A percentile compares a stretch with the other conserved stretches of the same genome.
Evolutionary conservation across 2,329 filamentous ascomycete genomes (phyloP).

Genomic region (Microdochium trichocladiopsis): DNA sequence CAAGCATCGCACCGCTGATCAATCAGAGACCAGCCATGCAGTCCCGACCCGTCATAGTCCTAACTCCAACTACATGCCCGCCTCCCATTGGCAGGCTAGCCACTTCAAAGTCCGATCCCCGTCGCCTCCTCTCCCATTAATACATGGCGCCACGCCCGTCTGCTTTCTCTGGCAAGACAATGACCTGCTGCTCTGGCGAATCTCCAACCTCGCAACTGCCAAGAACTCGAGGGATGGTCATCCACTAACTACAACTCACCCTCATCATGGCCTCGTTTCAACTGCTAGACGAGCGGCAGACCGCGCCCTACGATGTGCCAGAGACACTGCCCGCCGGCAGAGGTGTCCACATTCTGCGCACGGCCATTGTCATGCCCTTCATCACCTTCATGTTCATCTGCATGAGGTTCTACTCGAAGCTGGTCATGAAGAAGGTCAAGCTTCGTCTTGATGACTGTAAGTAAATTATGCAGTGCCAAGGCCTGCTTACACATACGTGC

Average conservation of each 20-base stretch:
- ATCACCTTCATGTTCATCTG: conserved; percentile 18
- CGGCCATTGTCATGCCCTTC: conserved; percentile 17
- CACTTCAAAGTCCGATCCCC: no score
- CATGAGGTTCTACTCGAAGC: conserved; percentile 17
- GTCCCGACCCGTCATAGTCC: no score
- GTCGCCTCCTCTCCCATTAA: not conserved
- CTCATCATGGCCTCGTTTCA: not conserved
- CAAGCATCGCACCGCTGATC: no score
- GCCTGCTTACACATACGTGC: conserved; percentile 5
- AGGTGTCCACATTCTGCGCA: conserved; percentile 17
- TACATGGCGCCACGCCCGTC: not conserved
- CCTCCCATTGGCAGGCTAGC: no score
- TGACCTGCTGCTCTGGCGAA: not conserved
- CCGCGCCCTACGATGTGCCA: not conserved
- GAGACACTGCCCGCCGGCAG: conserved; percentile 15
- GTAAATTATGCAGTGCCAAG: conserved; percentile 1
- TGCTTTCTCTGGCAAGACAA: not conserved
- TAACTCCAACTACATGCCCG: no score
- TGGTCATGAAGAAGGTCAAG: conserved; percentile 9
- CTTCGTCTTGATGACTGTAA: conserved; percentile 18
- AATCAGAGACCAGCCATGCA: no score
- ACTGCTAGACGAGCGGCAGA: not conserved
- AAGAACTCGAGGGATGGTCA: not conserved
- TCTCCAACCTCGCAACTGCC: not conserved
- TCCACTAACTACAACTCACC: not conserved